Base-by-base conservation (phyloP, 345 rosid species). In the thale cress (Arabidopsis thaliana) region DNA sequence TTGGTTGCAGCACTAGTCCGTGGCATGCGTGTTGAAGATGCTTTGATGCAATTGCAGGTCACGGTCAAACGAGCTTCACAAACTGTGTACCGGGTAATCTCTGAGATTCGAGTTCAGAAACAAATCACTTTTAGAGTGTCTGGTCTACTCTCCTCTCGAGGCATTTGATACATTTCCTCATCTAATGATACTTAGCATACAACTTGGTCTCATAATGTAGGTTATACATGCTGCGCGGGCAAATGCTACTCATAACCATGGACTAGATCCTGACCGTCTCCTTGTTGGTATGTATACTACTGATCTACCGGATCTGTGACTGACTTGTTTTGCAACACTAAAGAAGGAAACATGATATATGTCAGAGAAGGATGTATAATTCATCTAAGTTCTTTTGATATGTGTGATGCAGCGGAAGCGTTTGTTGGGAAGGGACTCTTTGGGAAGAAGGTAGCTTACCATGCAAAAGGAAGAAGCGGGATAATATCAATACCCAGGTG, bases 1-100 rank as follows among this genome's bases (percentile, higher is more conserved):
- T 79, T 95, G 77, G 97, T 92, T 77, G 99, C 98, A 84, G 87
- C 92, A 66, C 79, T 92, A 73, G 90, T 92, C 68, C 93, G 96
- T 58, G 98, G 99, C 64, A 90, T 92, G 99, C 91, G 91, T 12
- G 97, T 92, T 57, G 97, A 95, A 81, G 99, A 92, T 86, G 99
- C 98, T 68, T 78, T 92, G 23, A 62, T 95, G 87, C 98, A 92
- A 80, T 84, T 95, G 77, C 98, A 95, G 80, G 90, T 95, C 76
- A 89, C 91, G 0, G 75, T 89, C 75, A 90, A 90, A 76, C 83
- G 97, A 69, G 98, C 99, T 61, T 69, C 99, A 10, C 87, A 87
- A 65, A 95, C 92, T 2, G 92, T 95, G 14, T 90, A 89, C 78
- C 92, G 88, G 91, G 97, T 91, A 78, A 80, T 73, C 69, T 36